Evolutionary conservation across 2,329 filamentous ascomycete species (phyloP), one percentile per base, ranked within the genome.

Genomic region (Hypoxylon sp.): DNA sequence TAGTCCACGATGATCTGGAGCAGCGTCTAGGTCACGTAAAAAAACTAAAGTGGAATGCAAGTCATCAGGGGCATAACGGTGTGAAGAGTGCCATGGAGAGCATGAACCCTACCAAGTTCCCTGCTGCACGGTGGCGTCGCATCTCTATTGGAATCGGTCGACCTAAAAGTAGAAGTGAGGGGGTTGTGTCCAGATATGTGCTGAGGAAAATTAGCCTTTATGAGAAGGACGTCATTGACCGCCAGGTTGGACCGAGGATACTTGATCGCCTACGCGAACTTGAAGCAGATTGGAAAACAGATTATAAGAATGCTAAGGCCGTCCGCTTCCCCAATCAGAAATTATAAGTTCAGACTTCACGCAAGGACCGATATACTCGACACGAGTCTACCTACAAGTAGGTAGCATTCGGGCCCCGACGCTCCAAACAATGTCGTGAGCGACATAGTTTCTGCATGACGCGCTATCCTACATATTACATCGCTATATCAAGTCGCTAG

Each of bases 1-100:
- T 98, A 11, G 83, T 98, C 19, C 94, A 98, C 78, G 95, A 98
- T 78, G 95, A 98, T 78, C 81, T 98, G 35, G 94, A 98, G 75
- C 85, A 87, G 46, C 82, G 86, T 2, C 76, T 94, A 1, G 94
- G 94, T 0, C 85, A 86, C 37, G 85, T 97, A 13, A 88, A 84
- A 53, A 83, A 93, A 5, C 87, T 87, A 62, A 84, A 85, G 24
- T 93, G 91, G 77, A 83, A 85, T 2, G 80, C 85, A 60, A 93
- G 91, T 75, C 83, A 88, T 39, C 85, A 87, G 8, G 92, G 92
- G 0, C 92, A 95, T 79, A 93, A 93, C 73, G 92, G 92, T 1
- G 78, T 95, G 73, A 92, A 89, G 78, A 92, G 90, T 75, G 84
- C 91, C 56, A 85, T 88, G 61, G 80, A 82, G 17, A 81, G 77